Base-by-base conservation (phyloP, 345 rosid genomes). In the Linum lewisii region DNA sequence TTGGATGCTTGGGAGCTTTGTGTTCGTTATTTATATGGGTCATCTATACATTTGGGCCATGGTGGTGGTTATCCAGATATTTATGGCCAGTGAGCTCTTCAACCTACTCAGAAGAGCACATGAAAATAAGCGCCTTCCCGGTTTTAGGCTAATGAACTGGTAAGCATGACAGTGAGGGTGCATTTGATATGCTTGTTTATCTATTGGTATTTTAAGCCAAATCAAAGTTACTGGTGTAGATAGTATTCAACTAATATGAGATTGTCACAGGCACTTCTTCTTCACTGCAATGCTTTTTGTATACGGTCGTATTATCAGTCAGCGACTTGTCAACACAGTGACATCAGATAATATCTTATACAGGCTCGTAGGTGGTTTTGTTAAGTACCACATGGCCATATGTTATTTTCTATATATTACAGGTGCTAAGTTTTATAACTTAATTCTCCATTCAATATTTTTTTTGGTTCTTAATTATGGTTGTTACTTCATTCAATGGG, bases 271-370 rank as follows among this genome's bases (percentile, higher is more conserved):
- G 99, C 86, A 89, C 71, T 93, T 93, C 77, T 89, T 93, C 86
- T 89, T 93, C 81, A 87, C 97, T 42, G 95, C 86, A 21, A 93
- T 93, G 99, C 74, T 89, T 56, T 93, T 89, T 67, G 94, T 93
- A 5, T 93, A 89, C 66, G 99, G 99, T 24, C 87, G 95, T 69
- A 83, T 89, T 66, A 95, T 89, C 73, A 93, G 85, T 75, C 99
- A 81, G 70, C 86, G 89, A 59, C 89, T 93, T 14, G 95, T 82
- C 72, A 93, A 89, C 70, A 84, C 99, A 15, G 84, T 93, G 36
- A 87, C 97, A 57, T 60, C 81, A 3, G 97, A 87, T 72, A 86
- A 82, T 75, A 78, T 83, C 75, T 77, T 80, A 15, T 89, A 79
- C 78, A 77, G 79, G 78, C 79, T 93, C 58, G 95, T 93, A 65